Evolutionary conservation across 2,329 filamentous ascomycete genomes (phyloP), one percentile per base, ranked within the genome.

Genomic region (Aspergillus fructus): DNA sequence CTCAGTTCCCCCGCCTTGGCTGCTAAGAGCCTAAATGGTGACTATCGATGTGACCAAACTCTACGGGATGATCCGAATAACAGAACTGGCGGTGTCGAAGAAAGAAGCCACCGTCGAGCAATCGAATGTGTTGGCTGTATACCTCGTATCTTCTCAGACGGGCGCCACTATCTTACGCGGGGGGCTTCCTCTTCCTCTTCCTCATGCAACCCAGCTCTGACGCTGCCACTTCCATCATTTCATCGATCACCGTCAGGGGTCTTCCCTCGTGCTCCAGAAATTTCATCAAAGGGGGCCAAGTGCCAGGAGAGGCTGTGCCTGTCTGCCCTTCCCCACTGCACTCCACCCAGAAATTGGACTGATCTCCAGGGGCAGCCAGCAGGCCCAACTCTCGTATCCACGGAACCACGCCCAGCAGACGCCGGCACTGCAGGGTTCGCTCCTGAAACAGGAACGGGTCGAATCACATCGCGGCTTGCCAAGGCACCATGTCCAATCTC

Each of bases 281-380:
- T 58, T 60, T 59, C 54, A 47, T 40, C 39, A 50, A 33, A 33
- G 19, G 49, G 24, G 52, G 27, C 27, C 27, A 30, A 30, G 27
- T 30, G 27, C 53, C 56, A 62, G 61, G 62, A 52, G 58, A 59
- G 58, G 60, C 62, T 58, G 62, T 61, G 56, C 48, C 51, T 48
- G 9, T 3, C 11, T 23, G 49, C 9, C 27, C 27, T 30, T 41
- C 55, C 19, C 49, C 49, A 58, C 47, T 23, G 30, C 6, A 42
- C 21, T 53, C 42, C 54, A 56, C 48, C 48, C 30, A 56, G 24
- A 50, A 51, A 56, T 51, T 56, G 48, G 39, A 46, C n/a, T 50
- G 53, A 56, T 56, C 52, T 49, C 52, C 52, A 55, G 52, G 52
- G 52, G 52, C 17, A 53, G n/a, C 40, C 24, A 53, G 34, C 39